A percentile compares a stretch with the other conserved stretches of the same genome.
These are phyloP conservation scores for Aaosphaeria arxii DNA, from an alignment of 2,329 filamentous ascomycete species.

Conservation along the genomic window DNA sequence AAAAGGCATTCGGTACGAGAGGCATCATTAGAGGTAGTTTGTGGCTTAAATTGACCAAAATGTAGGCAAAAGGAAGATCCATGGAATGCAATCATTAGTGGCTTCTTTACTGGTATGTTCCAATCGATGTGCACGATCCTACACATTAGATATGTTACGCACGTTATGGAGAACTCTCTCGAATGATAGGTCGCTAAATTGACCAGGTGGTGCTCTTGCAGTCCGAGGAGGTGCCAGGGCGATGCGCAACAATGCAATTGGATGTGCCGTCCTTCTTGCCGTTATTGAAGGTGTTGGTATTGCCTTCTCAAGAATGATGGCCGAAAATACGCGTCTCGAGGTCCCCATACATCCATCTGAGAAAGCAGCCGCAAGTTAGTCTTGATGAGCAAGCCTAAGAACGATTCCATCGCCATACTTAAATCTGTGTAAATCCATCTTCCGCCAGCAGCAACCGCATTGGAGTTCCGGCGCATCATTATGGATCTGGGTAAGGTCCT, in stretches of 20 bases:
- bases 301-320: conserved; percentile 91
- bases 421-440: background rate
- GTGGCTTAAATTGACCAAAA: background rate
- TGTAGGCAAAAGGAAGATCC: conserved; percentile 89
- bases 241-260: conserved; percentile 92
- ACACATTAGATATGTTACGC: background rate
- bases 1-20: conserved; percentile 62
- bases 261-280: conserved; percentile 87
- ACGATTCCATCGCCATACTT: background rate
- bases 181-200: background rate
- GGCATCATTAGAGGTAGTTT: background rate
- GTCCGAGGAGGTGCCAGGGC: conserved; percentile 89
- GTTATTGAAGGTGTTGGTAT: conserved; percentile 98
- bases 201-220: conserved; percentile 68
- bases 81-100: conserved; percentile 96
- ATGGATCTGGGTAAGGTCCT: too few species aligned
- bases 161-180: background rate
- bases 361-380: background rate
- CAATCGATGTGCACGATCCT: background rate
- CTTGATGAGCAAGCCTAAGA: background rate
- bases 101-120: conserved; percentile 78
- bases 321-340: conserved; percentile 81
- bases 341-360: conserved; percentile 46
- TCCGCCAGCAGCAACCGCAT: background rate
- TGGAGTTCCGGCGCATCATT: background rate